A percentile compares a stretch with the other conserved stretches of the same genome.
phyloP scores from a whole-genome alignment of 345 rosid species.

The Syzygium jambos region DNA sequence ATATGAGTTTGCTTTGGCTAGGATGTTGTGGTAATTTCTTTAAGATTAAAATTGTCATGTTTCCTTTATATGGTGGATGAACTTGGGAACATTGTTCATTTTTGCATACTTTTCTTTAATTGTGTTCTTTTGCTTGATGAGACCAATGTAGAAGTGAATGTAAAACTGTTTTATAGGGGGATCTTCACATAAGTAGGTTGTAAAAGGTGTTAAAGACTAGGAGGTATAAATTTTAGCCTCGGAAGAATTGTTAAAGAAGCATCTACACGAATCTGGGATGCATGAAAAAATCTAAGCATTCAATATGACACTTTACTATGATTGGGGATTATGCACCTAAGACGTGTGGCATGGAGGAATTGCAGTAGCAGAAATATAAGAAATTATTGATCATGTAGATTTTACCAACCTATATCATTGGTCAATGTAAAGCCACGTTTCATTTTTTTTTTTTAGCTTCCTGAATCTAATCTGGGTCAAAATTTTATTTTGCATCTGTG shows the following conservation, averaged over 20 bases:
- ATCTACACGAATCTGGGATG: not conserved
- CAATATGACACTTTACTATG: not conserved
- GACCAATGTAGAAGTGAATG: not conserved
- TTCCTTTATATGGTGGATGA: not conserved
- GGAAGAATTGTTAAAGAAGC: not conserved
- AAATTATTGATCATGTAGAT: not conserved
- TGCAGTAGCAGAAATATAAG: not conserved
- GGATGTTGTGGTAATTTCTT: not conserved
- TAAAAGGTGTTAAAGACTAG: not conserved
- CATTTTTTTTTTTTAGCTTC: too few relatives aligned
- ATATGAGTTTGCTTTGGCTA: not conserved
- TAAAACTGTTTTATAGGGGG: not conserved
- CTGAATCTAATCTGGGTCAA: too few relatives aligned
- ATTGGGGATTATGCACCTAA: not conserved
- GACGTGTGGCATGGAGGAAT: not conserved
- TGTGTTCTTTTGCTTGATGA: not conserved
- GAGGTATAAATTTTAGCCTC: not conserved
- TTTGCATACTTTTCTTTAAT: not conserved
- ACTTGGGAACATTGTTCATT: not conserved
- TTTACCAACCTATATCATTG: not conserved
- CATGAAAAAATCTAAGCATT: not conserved
- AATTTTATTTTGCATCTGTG: too few relatives aligned
- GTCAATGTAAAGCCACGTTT: not conserved
- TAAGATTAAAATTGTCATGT: not conserved
- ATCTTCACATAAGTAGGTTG: not conserved